Evolutionary conservation across 805 yeast genomes (phyloP), one percentile per base, ranked within the genome.

Genomic region (Jamesozyma piceae): DNA sequence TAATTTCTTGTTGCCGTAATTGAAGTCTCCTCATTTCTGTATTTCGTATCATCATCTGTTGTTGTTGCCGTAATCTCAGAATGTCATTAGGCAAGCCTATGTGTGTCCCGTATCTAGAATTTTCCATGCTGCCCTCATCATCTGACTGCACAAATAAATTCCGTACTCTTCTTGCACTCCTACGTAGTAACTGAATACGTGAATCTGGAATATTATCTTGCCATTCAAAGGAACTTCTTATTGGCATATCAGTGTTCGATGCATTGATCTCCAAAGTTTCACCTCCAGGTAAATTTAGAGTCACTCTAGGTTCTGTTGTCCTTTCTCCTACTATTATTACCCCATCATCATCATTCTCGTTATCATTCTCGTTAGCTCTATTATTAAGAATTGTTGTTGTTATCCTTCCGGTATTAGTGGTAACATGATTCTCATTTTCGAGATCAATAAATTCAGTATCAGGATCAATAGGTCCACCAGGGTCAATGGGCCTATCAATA

Each of bases 281-380:
- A 21, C 60, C 57, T 20, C 63, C 63, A 1, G 63, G 64, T 5
- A 59, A 46, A 22, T 47, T 50, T 17, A 58, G 38, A 3, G 48
- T 43, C 5, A 57, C 51, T 6, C 48, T 42, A 2, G 62, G 57
- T 3, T 40, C 52, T 5, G 52, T 46, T 9, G 50, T 49, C 22
- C 57, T 49, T 41, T 60, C 64, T 43, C 55, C 60, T 20, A 57
- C 44, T n/a, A 65, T 62, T 30, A 51, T 38, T 14, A 60, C 31
- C 10, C 56, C 65, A 39, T 60, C 63, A 41, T 53, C 63, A 4
- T 52, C 58, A 35, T 39, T 47, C 14, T 43, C 42, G 19, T 39
- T 43, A 21, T 40, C 39, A 13, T 38, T 37, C 34, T 40, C 44
- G 40, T 38, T 37, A 37, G 50, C 44, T 18, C 45, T 54, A 32